Base-by-base conservation (phyloP, 179 eudicot species). In the Corrigiola litoralis region DNA sequence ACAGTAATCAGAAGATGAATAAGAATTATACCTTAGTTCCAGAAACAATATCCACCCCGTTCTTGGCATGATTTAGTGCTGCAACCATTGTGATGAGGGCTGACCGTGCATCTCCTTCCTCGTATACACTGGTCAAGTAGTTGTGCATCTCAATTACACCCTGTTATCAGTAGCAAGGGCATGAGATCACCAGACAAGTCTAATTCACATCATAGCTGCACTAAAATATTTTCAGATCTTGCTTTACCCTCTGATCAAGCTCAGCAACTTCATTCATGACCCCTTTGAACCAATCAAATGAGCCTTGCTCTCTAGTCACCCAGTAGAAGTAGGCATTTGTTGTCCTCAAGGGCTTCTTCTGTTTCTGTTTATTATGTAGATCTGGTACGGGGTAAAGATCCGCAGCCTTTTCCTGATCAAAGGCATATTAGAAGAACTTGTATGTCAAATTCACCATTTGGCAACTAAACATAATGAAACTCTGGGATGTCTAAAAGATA, bases 111-210 rank as follows among this genome's bases (percentile, higher is more conserved):
- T 91, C 99, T 3, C 99, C 99, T 83, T 94, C 97, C 74, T 90
- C 99, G 21, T 94, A 94, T 21, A 94, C 97, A 57, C 99, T 90
- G 20, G 97, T 94, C 75, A 94, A 73, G 78, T 94, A 86, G 61
- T 94, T 94, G 69, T 94, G 99, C 99, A 94, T 94, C 76, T 94
- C 99, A 66, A 94, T 90, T 8, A 94, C 90, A 54, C 99, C 99
- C 99, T 90, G 74, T 70, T 20, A 28, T 54, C 66, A 61, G 48
- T 31, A 14, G 36, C 12, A 56, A 41, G 18, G 25, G 50, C 11
- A 33, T 73, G 24, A 74, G 65, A 45, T 14, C 28, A 51, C 46
- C 12, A 11, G 1, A 16, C 21, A 71, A 49, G 23, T 5, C 23
- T 34, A 11, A 16, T 29, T 66, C 5, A 40, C 17, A 33, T 24